These are phyloP conservation scores for Pisolithus thermaeus DNA, from an alignment of 1,284 basidiomycete species.

Conservation along the genomic window DNA sequence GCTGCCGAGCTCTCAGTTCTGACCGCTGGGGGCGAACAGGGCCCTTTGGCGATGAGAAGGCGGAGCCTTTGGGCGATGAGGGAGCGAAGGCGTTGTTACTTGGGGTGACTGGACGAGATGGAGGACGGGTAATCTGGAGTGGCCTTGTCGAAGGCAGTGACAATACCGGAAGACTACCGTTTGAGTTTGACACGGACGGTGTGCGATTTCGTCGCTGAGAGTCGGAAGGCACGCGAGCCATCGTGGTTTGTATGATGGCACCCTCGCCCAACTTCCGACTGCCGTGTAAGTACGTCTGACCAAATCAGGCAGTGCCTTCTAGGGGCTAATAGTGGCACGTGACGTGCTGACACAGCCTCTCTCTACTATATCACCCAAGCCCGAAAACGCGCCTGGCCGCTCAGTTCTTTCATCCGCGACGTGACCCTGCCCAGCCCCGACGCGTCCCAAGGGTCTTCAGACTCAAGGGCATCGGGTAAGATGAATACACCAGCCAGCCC, in stretches of 20 bases:
- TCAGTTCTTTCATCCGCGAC: background rate
- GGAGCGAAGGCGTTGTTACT: constrained; percentile 30
- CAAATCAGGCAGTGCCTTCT: too few relatives aligned
- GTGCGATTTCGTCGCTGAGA: constrained; percentile 17
- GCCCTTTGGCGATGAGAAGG: constrained; percentile 37
- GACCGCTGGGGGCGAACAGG: constrained; percentile 55
- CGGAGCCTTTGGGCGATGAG: constrained; percentile 29
- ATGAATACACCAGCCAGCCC: constrained; percentile 14
- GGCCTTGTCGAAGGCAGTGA: constrained; percentile 21
- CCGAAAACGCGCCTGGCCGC: too few relatives aligned
- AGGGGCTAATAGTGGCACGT: too few relatives aligned
- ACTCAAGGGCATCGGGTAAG: background rate
- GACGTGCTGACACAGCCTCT: too few relatives aligned
- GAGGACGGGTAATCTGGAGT: constrained; percentile 31
- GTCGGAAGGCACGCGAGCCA: constrained; percentile 20
- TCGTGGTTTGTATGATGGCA: constrained; percentile 1
- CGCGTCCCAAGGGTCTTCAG: background rate
- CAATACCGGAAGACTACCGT: constrained; percentile 21
- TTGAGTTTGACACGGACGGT: constrained; percentile 23
- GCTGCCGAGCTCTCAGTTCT: constrained; percentile 41
- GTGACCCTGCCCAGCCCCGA: background rate
- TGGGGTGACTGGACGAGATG: constrained; percentile 41
- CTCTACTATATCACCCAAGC: too few relatives aligned
- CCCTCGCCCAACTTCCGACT: background rate
- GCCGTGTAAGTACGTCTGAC: too few relatives aligned